A percentile compares a stretch with the other conserved stretches of the same genome.
These are phyloP conservation scores for Russula lepida DNA, from an alignment of 768 basidiomycete species.

Conservation along the genomic window DNA sequence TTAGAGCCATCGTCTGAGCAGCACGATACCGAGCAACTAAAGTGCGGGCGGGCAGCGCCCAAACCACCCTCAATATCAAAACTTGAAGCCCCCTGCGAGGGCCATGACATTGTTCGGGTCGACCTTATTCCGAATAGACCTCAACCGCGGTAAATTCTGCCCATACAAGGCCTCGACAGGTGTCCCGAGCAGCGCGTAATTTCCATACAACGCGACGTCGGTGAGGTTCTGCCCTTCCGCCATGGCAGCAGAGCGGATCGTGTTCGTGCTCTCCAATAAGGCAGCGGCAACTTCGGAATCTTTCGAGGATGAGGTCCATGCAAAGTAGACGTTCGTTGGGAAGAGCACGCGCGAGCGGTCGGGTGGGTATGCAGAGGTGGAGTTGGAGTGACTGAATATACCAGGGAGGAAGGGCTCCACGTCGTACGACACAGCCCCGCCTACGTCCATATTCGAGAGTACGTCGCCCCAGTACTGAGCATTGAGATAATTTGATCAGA, in stretches of 20 bases:
- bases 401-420: slow-evolving; percentile 15
- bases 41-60: no score
- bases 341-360: slow-evolving; percentile 19
- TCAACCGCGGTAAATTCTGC: slow-evolving; percentile 13
- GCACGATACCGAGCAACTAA: background rate
- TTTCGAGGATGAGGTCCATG: background rate
- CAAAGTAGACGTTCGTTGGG: slow-evolving; percentile 18
- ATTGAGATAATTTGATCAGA: background rate
- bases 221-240: slow-evolving; percentile 18
- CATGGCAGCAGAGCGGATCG: slow-evolving; percentile 2
- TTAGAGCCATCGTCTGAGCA: background rate
- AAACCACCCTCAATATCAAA: slow-evolving; percentile 1
- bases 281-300: background rate
- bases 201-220: slow-evolving; percentile 13
- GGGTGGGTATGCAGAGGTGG: slow-evolving; percentile 18
- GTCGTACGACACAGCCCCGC: slow-evolving; percentile 1
- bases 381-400: slow-evolving; percentile 2
- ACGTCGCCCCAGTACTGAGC: background rate
- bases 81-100: slow-evolving; percentile 21
- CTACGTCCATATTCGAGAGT: background rate
- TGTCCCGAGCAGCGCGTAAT: slow-evolving; percentile 21
- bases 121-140: background rate
- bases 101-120: slow-evolving; percentile 22
- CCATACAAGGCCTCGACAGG: slow-evolving; percentile 18
- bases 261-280: background rate